Evolutionary conservation across 495 filamentous ascomycete species (phyloP).

Genomic region (Astrothelium macrocarpum): DNA sequence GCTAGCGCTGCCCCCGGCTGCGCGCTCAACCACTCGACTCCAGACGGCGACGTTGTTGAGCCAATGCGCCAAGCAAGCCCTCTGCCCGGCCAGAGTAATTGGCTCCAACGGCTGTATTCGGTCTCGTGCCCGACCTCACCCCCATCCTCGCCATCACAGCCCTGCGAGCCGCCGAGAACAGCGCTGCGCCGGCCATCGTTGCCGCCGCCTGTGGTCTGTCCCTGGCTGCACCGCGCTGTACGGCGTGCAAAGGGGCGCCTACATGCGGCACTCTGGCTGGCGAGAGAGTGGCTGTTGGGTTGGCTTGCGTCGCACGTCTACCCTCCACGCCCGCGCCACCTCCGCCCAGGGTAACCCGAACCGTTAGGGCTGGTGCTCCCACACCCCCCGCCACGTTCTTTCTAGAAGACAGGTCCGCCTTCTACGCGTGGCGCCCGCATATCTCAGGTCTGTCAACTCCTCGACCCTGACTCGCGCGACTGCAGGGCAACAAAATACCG

Average conservation of each 20-base stretch:
- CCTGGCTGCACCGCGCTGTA: neutral
- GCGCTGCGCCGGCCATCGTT: no score
- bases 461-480: neutral
- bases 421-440: slow-evolving; percentile 3
- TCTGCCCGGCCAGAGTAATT: neutral
- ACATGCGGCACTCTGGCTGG: neutral
- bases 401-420: slow-evolving; percentile 1
- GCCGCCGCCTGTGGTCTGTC: no score
- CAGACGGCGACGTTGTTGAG: neutral
- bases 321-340: neutral
- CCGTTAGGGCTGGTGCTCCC: slow-evolving; percentile 6
- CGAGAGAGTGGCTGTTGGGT: no score
- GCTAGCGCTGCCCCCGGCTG: neutral
- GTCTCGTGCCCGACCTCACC: neutral
- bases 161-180: no score
- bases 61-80: neutral
- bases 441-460: neutral
- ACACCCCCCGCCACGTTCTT: neutral
- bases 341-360: slow-evolving; percentile 2
- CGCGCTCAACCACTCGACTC: neutral
- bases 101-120: neutral
- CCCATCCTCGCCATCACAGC: neutral
- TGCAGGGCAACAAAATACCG: no score
- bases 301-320: neutral
- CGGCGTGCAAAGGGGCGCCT: neutral